Evolutionary conservation across 2,329 filamentous ascomycete species (phyloP), one percentile per base, ranked within the genome.

Genomic region (Ceratocystis destructans): DNA sequence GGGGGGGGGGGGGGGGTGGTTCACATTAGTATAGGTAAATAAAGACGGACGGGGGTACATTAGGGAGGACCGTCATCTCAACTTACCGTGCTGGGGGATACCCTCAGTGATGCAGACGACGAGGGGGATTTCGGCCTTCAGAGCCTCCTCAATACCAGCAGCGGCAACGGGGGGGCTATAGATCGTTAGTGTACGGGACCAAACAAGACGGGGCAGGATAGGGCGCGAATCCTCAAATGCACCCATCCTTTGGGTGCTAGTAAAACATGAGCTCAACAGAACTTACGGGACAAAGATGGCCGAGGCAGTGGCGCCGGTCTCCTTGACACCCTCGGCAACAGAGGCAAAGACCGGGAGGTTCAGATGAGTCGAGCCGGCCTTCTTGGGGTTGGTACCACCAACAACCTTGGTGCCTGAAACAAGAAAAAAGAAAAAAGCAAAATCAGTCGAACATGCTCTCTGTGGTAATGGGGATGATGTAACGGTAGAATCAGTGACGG

Each of bases 31-130:
- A 12, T 15, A 41, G 37, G 37, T 41, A 41, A 41, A 41, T 5
- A 41, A 41, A 41, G 10, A 15, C 37, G 12, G 37, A 0, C 12
- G 37, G 37, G 37, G 12, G 12, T 41, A 41, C 10, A 41, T 15
- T 41, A 4, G 10, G 3, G 12, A 41, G 37, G 12, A 41, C 37
- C 10, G 37, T 10, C 12, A 41, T 41, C 1, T 41, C 67, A 67
- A 76, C 84, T 73, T 83, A 93, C 90, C 92, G 78, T 96, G 91
- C 79, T 96, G 93, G 72, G 92, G 93, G 73, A 96, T 96, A 76
- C 93, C 93, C 83, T 97, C 93, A 69, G 93, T 97, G 74, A 97
- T 97, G 78, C 92, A 96, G 73, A 99, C 94, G 73, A 95, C 89
- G 69, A 99, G 86, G 71, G 91, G 90, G 68, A 99, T 87, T 80